These are phyloP conservation scores for Ilex paraguariensis DNA, from an alignment of 305 asterid genomes.

Conservation along the genomic window DNA sequence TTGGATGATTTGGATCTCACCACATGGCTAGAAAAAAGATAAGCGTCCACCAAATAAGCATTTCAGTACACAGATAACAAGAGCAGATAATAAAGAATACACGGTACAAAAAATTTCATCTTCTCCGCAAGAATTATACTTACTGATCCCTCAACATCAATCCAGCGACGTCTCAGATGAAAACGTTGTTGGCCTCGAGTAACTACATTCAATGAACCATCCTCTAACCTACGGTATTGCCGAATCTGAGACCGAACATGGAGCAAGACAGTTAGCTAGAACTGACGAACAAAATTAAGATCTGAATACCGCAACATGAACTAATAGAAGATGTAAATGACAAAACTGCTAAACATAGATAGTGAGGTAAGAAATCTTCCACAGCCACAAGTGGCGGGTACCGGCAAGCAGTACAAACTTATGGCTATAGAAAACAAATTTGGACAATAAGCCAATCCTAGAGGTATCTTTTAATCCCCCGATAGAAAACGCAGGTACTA, in stretches of 20 bases:
- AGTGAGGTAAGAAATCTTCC: too few relatives aligned
- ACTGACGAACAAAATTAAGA: background rate
- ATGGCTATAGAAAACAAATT: conserved; percentile 6
- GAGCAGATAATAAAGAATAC: background rate
- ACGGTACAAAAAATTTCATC: background rate
- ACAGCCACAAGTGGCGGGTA: too few relatives aligned
- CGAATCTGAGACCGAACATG: conserved; percentile 43
- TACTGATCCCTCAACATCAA: conserved; percentile 83
- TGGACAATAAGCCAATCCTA: conserved; percentile 7
- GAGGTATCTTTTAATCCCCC: background rate
- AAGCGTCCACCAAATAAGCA: background rate
- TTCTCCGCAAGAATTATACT: conserved; percentile 20
- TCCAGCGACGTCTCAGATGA: conserved; percentile 74
- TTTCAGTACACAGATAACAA: conserved; percentile 1
- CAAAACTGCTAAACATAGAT: background rate
- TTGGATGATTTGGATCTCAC: conserved; percentile 55
- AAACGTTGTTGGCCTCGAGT: conserved; percentile 96
- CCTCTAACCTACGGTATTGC: conserved; percentile 79
- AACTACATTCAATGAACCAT: conserved; percentile 87
- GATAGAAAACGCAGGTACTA: too few relatives aligned
- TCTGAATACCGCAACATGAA: background rate
- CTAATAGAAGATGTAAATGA: background rate
- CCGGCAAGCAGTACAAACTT: background rate
- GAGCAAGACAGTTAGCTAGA: background rate
- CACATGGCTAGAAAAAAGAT: conserved; percentile 48